Evolutionary conservation across 75 land plant species (phyloP), one percentile per base, ranked within the genome.

Genomic region (Cupressus sempervirens): DNA sequence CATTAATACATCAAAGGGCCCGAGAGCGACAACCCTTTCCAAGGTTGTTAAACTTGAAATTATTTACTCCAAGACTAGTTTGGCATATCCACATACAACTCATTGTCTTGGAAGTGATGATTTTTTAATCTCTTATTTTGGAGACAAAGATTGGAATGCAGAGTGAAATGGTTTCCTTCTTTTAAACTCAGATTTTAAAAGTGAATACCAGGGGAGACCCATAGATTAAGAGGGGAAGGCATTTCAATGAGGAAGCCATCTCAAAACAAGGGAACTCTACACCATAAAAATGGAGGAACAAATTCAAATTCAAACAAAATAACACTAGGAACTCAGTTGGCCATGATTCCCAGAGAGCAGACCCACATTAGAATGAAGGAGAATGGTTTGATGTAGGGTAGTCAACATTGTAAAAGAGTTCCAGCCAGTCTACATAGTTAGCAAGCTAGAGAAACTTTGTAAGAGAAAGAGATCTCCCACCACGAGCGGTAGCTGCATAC

Each of bases 41-140:
- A 97, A 96, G 82, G 92, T 89, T 77, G 94, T 97, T 54, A 92
- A 97, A 79, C 93, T 96, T 41, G 92, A 85, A 72, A 95, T 91
- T 36, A 96, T 97, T 12, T 82, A 84, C 52, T 45, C 86, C 62
- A 97, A 92, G 85, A 97, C 99, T 73, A 98, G 99, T 30, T 68
- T 97, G 84, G 95, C 98, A 36, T 97, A 89, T 86, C 98, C 99
- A 34, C 99, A 97, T 86, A 96, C 99, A 7, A 86, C 99, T 16
- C 99, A 97, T 83, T 97, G 99, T 86, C 95, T 97, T 87, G 99
- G 94, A 52, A 91, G 93, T 91, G 99, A 98, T 70, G 98, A 94
- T 40, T 85, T 97, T 58, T 65, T 97, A 94, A 89, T 97, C 26
- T 97, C 99, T 36, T 97, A 98, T 87, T 92, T 97, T 81, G 99